Evolutionary conservation across 164 flowering plant genomes (phyloP).

Genomic region (Tetrastigma voinierianum): DNA sequence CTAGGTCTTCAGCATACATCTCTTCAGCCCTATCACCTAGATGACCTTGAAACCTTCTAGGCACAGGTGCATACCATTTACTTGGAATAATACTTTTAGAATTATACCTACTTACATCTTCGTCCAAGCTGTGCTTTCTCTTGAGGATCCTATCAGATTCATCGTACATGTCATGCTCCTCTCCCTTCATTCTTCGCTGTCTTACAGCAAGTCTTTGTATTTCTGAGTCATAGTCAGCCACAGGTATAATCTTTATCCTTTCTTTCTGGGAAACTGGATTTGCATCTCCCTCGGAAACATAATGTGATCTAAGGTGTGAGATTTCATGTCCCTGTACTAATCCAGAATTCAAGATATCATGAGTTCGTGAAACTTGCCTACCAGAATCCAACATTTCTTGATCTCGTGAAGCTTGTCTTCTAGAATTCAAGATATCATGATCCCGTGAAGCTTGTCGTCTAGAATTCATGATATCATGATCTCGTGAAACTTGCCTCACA

Average conservation of each 20-base stretch:
- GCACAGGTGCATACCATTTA: conserved; percentile 5
- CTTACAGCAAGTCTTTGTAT: conserved; percentile 10
- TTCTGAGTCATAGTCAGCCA: conserved; percentile 16
- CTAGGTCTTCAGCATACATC: conserved; percentile 18
- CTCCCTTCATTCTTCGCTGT: conserved; percentile 9
- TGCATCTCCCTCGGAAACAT: conserved; percentile 19
- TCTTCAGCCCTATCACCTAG: conserved; percentile 20
- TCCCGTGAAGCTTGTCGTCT: conserved; percentile 11
- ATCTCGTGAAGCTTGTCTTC: conserved; percentile 7
- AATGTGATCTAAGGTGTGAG: conserved; percentile 11
- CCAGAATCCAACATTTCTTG: conserved; percentile 7
- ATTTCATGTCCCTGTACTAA: no score
- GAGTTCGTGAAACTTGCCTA: conserved; percentile 9
- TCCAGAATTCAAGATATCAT: conserved; percentile 5
- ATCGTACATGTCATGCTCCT: conserved; percentile 17
- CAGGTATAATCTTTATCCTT: conserved; percentile 10
- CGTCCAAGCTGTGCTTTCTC: conserved; percentile 19
- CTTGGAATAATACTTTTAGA: conserved; percentile 13
- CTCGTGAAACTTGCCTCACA: conserved; percentile 15
- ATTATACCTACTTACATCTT: conserved; percentile 10
- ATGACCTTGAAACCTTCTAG: conserved; percentile 3
- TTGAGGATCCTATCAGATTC: conserved; percentile 19
- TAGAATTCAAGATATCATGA: conserved; percentile 8
- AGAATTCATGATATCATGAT: conserved; percentile 8
- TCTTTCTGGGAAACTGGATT: conserved; percentile 15